These are phyloP conservation scores for Cyberlindnera sargentensis DNA, from an alignment of 805 yeast species.

Conservation along the genomic window DNA sequence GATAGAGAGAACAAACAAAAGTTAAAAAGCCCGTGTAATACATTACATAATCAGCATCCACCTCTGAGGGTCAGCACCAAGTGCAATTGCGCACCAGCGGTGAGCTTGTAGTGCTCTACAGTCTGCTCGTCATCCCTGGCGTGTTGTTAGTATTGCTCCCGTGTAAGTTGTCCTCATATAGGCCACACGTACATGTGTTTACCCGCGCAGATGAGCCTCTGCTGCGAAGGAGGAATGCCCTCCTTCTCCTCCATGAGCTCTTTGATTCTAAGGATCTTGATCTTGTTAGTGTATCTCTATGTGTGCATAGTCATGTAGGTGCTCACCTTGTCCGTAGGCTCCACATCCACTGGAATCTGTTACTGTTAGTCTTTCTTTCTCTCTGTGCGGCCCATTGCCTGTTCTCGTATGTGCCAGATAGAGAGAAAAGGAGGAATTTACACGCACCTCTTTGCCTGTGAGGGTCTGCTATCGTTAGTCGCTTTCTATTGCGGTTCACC, in stretches of 20 bases:
- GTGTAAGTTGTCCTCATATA: neutral
- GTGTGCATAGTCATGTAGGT: neutral
- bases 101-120: slow-evolving; percentile 64
- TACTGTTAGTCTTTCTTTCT: slow-evolving; percentile 4
- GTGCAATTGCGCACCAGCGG: slow-evolving; percentile 82
- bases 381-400: neutral
- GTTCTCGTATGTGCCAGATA: too few relatives aligned
- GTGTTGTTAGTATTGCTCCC: slow-evolving; percentile 3
- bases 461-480: slow-evolving; percentile 38
- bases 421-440: too few relatives aligned
- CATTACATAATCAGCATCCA: slow-evolving; percentile 33
- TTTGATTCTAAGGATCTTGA: slow-evolving; percentile 61
- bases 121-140: slow-evolving; percentile 67
- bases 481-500: neutral
- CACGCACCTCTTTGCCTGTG: slow-evolving; percentile 67
- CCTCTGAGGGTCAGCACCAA: slow-evolving; percentile 91
- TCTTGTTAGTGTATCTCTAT: slow-evolving; percentile 23
- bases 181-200: slow-evolving; percentile 63
- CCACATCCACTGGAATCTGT: slow-evolving; percentile 66
- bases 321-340: slow-evolving; percentile 55
- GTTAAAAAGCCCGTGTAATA: too few relatives aligned
- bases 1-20: too few relatives aligned
- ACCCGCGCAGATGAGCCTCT: slow-evolving; percentile 83
- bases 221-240: slow-evolving; percentile 96
- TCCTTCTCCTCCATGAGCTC: slow-evolving; percentile 93